Conservation (phyloP, 306 rosid genomes). For the Echinosophora koreensis region DNA sequence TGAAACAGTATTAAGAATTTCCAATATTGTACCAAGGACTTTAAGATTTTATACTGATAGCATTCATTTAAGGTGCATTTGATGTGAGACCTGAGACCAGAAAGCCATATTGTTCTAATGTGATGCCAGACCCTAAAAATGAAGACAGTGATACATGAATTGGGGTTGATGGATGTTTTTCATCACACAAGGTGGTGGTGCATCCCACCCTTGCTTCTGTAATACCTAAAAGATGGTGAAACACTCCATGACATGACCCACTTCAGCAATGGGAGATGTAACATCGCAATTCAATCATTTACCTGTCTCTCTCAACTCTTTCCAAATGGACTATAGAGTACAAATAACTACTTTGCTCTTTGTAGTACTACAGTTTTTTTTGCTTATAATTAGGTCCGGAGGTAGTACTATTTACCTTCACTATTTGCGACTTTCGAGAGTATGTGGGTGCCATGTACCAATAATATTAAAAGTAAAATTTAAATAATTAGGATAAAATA, state of each 20-base stretch:
- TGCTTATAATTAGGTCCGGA: no score
- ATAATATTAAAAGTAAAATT: no score
- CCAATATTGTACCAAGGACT: neutral
- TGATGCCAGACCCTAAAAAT: constrained; percentile 36
- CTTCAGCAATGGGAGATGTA: neutral
- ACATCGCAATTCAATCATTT: neutral
- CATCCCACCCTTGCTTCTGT: neutral
- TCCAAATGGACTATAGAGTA: neutral
- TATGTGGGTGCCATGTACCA: no score
- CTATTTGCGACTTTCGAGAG: no score
- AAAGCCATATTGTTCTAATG: neutral
- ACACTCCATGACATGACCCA: neutral
- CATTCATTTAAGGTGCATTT: constrained; percentile 5
- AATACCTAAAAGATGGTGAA: neutral
- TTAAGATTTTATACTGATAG: constrained; percentile 3
- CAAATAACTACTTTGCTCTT: neutral
- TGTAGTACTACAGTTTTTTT: no score
- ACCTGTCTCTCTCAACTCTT: neutral
- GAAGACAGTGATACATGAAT: constrained; percentile 19
- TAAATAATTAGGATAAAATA: no score
- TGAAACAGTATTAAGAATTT: constrained; percentile 21
- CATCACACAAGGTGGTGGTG: neutral
- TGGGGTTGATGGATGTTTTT: neutral
- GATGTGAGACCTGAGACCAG: constrained; percentile 27
- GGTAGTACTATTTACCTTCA: no score